Percentiles rank a stretch among this genome's conserved stretches.
Conservation (phyloP, 1,139 yeast species). For the Yamadazyma conglobata region DNA sequence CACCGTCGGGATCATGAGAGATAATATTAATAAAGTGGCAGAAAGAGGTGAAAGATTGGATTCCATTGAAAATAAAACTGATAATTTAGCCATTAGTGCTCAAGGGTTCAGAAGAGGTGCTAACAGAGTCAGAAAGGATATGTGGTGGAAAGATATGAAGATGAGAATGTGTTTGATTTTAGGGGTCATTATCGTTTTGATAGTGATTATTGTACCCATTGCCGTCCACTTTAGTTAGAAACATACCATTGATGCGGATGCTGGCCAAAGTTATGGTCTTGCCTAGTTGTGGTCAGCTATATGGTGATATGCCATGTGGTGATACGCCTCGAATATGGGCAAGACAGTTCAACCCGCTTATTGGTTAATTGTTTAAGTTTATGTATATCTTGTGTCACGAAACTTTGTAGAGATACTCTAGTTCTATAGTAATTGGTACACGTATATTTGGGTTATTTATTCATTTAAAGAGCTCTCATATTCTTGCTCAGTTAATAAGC, state of each 20-base stretch:
- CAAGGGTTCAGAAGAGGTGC: constrained; percentile 97
- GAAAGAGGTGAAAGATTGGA: constrained; percentile 94
- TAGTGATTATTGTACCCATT: constrained; percentile 90
- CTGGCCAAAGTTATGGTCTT: too few species aligned
- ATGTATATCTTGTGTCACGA: too few species aligned
- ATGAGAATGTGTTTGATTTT: constrained; percentile 90
- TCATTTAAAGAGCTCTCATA: constrained; percentile 57
- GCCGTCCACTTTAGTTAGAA: constrained; percentile 74
- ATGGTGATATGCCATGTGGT: too few species aligned
- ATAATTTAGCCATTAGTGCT: constrained; percentile 88
- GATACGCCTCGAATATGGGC: too few species aligned
- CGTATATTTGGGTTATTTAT: too few species aligned
- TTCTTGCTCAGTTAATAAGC: constrained; percentile 47
- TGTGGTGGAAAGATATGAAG: constrained; percentile 99
- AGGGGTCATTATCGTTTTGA: constrained; percentile 72
- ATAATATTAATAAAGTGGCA: constrained; percentile 92
- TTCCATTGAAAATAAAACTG: constrained; percentile 90
- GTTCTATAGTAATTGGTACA: too few species aligned
- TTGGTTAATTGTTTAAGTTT: too few species aligned
- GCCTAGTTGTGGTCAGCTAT: too few species aligned
- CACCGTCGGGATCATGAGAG: constrained; percentile 97
- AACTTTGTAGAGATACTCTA: too few species aligned
- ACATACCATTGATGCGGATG: too few species aligned
- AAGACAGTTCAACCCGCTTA: too few species aligned
- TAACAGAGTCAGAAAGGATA: constrained; percentile 93